Percentiles rank a stretch among this genome's conserved stretches.
Conservation (phyloP, 2,329 filamentous ascomycete species). For the Setomelanomma holmii region DNA sequence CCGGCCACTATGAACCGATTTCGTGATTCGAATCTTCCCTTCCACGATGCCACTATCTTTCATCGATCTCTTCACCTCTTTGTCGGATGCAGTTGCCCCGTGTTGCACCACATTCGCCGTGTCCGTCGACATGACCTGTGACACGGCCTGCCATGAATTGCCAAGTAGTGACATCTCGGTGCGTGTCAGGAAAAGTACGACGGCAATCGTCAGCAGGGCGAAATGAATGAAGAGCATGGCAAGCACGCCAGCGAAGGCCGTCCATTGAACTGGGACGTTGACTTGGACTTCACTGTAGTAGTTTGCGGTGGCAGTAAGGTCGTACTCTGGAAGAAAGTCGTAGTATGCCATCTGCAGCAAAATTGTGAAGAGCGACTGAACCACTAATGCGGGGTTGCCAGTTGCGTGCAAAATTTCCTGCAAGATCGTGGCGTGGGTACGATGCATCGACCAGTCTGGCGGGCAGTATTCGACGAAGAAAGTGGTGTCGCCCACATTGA, state of each 20-base stretch:
- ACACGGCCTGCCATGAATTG: constrained; percentile 17
- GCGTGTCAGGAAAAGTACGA: constrained; percentile 5
- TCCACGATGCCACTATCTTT: background rate
- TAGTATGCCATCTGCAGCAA: constrained; percentile 17
- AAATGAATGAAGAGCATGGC: constrained; percentile 7
- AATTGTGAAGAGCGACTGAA: constrained; percentile 14
- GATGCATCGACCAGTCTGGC: constrained; percentile 5
- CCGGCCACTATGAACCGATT: background rate
- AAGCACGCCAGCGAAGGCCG: constrained; percentile 7
- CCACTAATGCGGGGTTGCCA: constrained; percentile 12
- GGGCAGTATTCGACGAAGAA: background rate
- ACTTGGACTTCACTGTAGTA: background rate
- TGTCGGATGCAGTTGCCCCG: constrained; percentile 9
- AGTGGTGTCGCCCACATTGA: background rate
- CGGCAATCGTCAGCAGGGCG: constrained; percentile 1
- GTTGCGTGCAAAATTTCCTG: constrained; percentile 12
- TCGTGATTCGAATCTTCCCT: constrained; percentile 1
- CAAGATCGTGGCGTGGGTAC: constrained; percentile 11
- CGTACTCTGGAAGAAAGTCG: constrained; percentile 11
- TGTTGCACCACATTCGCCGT: constrained; percentile 7
- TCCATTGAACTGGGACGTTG: constrained; percentile 7
- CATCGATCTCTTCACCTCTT: constrained; percentile 8
- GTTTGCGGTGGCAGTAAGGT: background rate
- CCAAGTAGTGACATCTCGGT: constrained; percentile 17
- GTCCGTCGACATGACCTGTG: constrained; percentile 13